These are phyloP conservation scores for Plasmodium berghei DNA, from an alignment of 169 alveolate species.

Conservation along the genomic window DNA sequence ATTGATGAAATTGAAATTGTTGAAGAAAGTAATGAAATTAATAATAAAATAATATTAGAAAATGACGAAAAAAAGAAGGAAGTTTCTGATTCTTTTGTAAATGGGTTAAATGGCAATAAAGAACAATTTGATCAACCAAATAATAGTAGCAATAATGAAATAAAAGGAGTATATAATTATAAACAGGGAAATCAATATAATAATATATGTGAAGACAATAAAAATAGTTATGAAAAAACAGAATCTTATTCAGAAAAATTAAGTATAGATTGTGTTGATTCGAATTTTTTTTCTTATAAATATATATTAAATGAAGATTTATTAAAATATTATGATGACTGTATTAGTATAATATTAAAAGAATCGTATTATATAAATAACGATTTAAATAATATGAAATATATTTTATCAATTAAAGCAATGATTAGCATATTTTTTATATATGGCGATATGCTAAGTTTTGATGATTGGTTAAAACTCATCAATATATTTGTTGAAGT, in stretches of 20 bases:
- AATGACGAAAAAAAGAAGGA: too few relatives aligned
- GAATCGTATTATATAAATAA: conserved; percentile 65
- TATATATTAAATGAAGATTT: conserved; percentile 41
- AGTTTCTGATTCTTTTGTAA: too few relatives aligned
- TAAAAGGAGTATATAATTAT: background rate
- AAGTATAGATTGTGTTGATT: conserved; percentile 46
- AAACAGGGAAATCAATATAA: background rate
- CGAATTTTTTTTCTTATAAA: conserved; percentile 46
- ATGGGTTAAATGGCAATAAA: too few relatives aligned
- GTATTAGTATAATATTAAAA: conserved; percentile 43
- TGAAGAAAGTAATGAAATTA: too few relatives aligned
- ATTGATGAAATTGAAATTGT: too few relatives aligned
- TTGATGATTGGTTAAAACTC: conserved; percentile 65
- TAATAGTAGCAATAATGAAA: background rate
- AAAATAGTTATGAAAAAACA: background rate
- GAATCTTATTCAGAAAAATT: conserved; percentile 14
- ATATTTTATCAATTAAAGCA: conserved; percentile 57
- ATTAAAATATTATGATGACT: conserved; percentile 54
- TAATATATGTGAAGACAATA: background rate
- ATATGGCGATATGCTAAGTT: conserved; percentile 62
- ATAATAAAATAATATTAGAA: too few relatives aligned
- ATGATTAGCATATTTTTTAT: conserved; percentile 66
- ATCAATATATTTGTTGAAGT: conserved; percentile 67
- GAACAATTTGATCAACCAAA: too few relatives aligned
- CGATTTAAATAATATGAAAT: conserved; percentile 67